Percentiles rank a stretch among this genome's conserved stretches.
These are phyloP conservation scores for Phytophthora pseudosyringae DNA, from an alignment of 352 stramenopile genomes.

Conservation along the genomic window DNA sequence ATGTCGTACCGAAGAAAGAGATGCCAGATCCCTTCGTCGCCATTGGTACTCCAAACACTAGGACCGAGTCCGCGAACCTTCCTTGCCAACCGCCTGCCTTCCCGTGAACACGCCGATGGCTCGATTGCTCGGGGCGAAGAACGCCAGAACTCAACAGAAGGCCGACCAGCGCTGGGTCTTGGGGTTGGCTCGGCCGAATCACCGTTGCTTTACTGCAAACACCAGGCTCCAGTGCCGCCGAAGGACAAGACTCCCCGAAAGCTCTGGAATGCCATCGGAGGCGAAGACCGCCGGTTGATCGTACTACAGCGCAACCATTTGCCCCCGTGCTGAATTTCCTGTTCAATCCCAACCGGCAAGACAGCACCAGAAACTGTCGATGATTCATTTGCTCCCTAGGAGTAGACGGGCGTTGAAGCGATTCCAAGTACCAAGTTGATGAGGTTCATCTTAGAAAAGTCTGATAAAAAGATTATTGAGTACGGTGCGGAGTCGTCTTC, in stretches of 20 bases:
- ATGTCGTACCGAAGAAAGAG: constrained; percentile 30
- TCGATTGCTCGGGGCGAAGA: constrained; percentile 4
- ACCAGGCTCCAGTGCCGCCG: constrained; percentile 55
- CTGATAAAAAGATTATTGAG: constrained; percentile 14
- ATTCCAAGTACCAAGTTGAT: too few species aligned
- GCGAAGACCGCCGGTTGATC: constrained; percentile 74
- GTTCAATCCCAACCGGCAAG: neutral
- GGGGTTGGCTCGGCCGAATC: constrained; percentile 14
- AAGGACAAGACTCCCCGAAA: constrained; percentile 73
- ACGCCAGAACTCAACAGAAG: constrained; percentile 8
- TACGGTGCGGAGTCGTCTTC: neutral
- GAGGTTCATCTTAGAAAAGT: constrained; percentile 2
- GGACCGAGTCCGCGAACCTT: constrained; percentile 31
- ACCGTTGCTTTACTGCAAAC: constrained; percentile 64
- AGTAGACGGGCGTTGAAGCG: too few species aligned
- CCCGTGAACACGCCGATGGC: neutral
- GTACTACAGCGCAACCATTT: constrained; percentile 65
- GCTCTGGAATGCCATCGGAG: constrained; percentile 81
- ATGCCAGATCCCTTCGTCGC: constrained; percentile 23
- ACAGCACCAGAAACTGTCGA: neutral
- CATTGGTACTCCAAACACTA: constrained; percentile 33
- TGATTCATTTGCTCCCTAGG: too few species aligned
- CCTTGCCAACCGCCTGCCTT: constrained; percentile 2
- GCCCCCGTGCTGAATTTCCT: constrained; percentile 28
- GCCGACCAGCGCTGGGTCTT: constrained; percentile 15